Evolutionary conservation across 2,329 filamentous ascomycete species (phyloP).

Genomic region (Stenocarpella maydis): DNA sequence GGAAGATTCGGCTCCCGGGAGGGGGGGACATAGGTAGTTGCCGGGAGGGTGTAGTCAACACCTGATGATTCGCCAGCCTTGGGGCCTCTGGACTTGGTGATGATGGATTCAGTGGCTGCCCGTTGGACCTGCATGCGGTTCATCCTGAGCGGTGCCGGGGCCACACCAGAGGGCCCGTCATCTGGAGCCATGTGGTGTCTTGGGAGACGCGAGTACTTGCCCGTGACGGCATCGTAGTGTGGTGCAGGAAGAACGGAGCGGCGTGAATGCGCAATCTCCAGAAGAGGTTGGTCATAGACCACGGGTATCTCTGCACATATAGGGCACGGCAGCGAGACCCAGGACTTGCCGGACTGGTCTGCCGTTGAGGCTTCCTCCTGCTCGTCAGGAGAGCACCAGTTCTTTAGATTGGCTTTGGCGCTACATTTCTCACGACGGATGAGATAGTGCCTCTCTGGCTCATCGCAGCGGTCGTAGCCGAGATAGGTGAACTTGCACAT

Average conservation of each 20-base stretch:
- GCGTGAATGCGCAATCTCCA: slow-evolving; percentile 36
- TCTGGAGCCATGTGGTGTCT: slow-evolving; percentile 23
- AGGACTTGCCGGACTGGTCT: slow-evolving; percentile 26
- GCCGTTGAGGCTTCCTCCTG: slow-evolving; percentile 31
- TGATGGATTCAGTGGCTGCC: slow-evolving; percentile 31
- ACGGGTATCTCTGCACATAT: slow-evolving; percentile 34
- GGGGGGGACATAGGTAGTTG: slow-evolving; percentile 31
- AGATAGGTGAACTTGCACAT: slow-evolving; percentile 37
- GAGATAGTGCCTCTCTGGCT: slow-evolving; percentile 36
- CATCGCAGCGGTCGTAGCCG: slow-evolving; percentile 34
- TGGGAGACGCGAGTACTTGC: slow-evolving; percentile 31
- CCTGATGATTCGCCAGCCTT: neutral
- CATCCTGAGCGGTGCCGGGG: slow-evolving; percentile 29
- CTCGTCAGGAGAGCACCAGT: slow-evolving; percentile 34
- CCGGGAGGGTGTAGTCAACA: slow-evolving; percentile 32
- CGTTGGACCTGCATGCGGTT: slow-evolving; percentile 26
- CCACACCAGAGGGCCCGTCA: slow-evolving; percentile 14
- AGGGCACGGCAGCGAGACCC: slow-evolving; percentile 29
- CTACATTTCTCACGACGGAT: slow-evolving; percentile 35
- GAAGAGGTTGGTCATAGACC: slow-evolving; percentile 35
- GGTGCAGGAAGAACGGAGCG: slow-evolving; percentile 34
- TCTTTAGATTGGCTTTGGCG: slow-evolving; percentile 34
- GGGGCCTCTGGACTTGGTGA: slow-evolving; percentile 9
- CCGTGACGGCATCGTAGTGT: slow-evolving; percentile 33
- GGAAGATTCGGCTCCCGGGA: slow-evolving; percentile 25